Conservation (phyloP, 2,329 filamentous ascomycete species). For the Tolypocladium ovalisporum region DNA sequence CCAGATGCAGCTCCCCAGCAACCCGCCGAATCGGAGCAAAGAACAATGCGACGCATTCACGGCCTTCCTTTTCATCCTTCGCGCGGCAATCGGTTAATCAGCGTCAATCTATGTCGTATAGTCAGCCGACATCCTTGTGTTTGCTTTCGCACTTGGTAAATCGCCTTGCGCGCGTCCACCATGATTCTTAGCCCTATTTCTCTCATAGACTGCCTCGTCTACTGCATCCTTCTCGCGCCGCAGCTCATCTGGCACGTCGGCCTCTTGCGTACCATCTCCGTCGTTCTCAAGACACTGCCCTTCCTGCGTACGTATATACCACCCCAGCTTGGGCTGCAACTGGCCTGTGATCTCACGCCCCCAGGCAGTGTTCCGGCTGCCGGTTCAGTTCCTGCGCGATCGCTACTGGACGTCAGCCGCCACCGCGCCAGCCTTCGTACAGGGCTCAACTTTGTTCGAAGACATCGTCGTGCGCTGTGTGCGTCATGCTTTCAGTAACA, state of each 20-base stretch:
- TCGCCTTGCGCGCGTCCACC: conserved; percentile 7
- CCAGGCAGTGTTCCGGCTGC: conserved; percentile 1
- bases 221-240: conserved; percentile 58
- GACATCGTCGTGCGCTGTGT: conserved; percentile 69
- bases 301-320: conserved; percentile 49
- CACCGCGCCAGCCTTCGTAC: conserved; percentile 49
- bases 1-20: background rate
- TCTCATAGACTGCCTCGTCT: conserved; percentile 64
- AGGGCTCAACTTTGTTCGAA: conserved; percentile 61
- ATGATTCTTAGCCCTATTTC: conserved; percentile 70
- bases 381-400: conserved; percentile 6
- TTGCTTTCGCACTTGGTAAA: conserved; percentile 1
- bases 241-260: conserved; percentile 62
- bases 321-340: background rate
- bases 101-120: background rate
- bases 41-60: background rate
- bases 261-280: conserved; percentile 43
- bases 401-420: conserved; percentile 17
- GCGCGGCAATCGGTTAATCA: background rate
- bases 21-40: background rate
- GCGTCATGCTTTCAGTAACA: conserved; percentile 63
- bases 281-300: conserved; percentile 52
- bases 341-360: background rate
- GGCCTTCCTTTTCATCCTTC: background rate
- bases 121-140: background rate